Evolutionary conservation across 768 basidiomycete species (phyloP), one percentile per base, ranked within the genome.

Genomic region (Pulveroboletus sp.): DNA sequence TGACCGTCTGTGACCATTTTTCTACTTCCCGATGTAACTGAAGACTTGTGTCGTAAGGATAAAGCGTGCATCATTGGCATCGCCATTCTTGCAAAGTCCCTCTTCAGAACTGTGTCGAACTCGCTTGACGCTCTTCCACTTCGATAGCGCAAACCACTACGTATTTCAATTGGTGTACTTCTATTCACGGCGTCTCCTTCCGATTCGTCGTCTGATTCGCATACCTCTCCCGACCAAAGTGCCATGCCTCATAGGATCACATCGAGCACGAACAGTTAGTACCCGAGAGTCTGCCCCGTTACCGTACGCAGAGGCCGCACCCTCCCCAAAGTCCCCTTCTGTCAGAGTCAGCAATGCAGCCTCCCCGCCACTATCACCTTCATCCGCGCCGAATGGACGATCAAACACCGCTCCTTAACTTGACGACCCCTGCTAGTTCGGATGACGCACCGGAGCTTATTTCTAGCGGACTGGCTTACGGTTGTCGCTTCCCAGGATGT

Each of bases 301-400:
- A 43, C 18, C 31, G 37, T 15, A 33, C 36, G 31, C 28, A 17
- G 27, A 50, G 40, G 30, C 14, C 32, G 2, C 30, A 37, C 21
- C 45, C 32, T 17, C 49, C 35, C 33, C 38, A n/a, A 26, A 41
- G 30, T 2, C 43, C 50, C 38, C 8, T 46, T 39, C 26, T 18
- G n/a, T 35, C 39, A 8, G 38, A 49, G 35, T 4, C 37, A 13
- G 21, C 37, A 26, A 35, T 21, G 43, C 51, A 42, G 15, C 40
- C 42, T 30, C 14, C 14, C 30, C n/a, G 26, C 18, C 57, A 44
- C 26, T 66, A 64, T n/a, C 69, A 62, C 46, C 55, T 65, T 24
- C 73, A 72, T 24, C 71, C 72, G 21, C 68, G 66, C 15, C 69
- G 71, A 13, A 56, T 73, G 4, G 69, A 77, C 33, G 76, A 79